Percentiles rank a stretch among this genome's conserved stretches.
Conservation (phyloP, 495 filamentous ascomycete species). For the Daldinia grandis region DNA sequence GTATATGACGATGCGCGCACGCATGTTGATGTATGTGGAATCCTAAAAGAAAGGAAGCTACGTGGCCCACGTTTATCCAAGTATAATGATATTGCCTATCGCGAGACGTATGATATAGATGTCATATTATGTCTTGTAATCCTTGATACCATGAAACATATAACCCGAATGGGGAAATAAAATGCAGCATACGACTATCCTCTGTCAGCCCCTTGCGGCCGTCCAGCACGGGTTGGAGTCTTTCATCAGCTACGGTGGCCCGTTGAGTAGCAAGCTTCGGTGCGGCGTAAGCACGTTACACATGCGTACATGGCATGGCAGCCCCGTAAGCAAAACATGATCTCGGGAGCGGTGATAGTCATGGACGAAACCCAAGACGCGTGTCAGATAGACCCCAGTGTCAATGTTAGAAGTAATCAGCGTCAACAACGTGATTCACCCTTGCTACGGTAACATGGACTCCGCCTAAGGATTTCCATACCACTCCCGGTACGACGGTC, state of each 20-base stretch:
- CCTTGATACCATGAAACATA: conserved; percentile 22
- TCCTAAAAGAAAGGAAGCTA: conserved; percentile 9
- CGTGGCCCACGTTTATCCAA: conserved; percentile 7
- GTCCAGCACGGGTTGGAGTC: neutral
- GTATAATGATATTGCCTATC: conserved; percentile 10
- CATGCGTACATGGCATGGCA: conserved; percentile 17
- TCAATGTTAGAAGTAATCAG: conserved; percentile 24
- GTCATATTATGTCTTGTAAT: conserved; percentile 11
- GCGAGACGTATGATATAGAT: conserved; percentile 21
- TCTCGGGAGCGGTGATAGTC: conserved; percentile 16
- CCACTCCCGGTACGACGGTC: conserved; percentile 27
- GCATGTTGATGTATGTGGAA: conserved; percentile 5
- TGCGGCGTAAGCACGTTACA: conserved; percentile 37
- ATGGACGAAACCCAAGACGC: conserved; percentile 30
- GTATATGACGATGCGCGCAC: conserved; percentile 21
- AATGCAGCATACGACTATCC: conserved; percentile 3
- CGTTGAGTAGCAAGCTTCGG: conserved; percentile 1
- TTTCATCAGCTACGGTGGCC: neutral
- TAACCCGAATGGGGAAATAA: conserved; percentile 22
- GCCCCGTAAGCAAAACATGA: conserved; percentile 27
- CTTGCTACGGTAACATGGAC: conserved; percentile 23
- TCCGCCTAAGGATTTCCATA: conserved; percentile 25
- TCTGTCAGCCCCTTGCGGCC: neutral
- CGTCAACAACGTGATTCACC: conserved; percentile 27
- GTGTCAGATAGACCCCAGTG: conserved; percentile 33